Evolutionary conservation across 2,329 filamentous ascomycete species (phyloP).

Genomic region (Geosmithia flava): DNA sequence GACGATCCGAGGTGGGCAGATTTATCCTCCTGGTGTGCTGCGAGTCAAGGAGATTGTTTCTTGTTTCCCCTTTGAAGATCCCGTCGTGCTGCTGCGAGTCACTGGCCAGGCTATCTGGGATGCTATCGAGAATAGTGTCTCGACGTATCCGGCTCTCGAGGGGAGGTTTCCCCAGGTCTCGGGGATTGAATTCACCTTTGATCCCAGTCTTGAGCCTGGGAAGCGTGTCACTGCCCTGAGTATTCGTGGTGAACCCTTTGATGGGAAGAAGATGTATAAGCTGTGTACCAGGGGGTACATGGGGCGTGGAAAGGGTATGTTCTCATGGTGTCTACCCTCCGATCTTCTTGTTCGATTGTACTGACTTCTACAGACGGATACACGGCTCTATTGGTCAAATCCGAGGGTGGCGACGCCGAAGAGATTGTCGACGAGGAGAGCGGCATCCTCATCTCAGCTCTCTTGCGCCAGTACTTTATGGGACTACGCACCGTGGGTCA

Average conservation of each 20-base stretch:
- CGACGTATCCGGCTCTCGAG: slow-evolving; percentile 70
- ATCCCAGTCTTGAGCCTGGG: slow-evolving; percentile 47
- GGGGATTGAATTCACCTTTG: slow-evolving; percentile 65
- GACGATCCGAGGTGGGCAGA: slow-evolving; percentile 77
- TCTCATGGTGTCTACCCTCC: background rate
- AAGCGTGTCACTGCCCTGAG: slow-evolving; percentile 50
- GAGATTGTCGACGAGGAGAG: slow-evolving; percentile 79
- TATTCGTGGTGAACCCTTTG: slow-evolving; percentile 48
- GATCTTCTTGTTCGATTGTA: background rate
- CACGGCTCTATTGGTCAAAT: slow-evolving; percentile 58
- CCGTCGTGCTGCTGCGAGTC: slow-evolving; percentile 64
- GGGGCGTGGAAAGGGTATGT: slow-evolving; percentile 59
- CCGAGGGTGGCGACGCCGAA: slow-evolving; percentile 63
- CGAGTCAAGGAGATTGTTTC: slow-evolving; percentile 72
- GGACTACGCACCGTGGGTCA: slow-evolving; percentile 67
- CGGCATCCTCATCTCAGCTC: slow-evolving; percentile 73
- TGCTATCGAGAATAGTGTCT: slow-evolving; percentile 78
- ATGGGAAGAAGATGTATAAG: slow-evolving; percentile 52
- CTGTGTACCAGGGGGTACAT: slow-evolving; percentile 81
- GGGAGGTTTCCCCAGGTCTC: slow-evolving; percentile 78
- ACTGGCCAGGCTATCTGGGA: slow-evolving; percentile 60
- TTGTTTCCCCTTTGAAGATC: slow-evolving; percentile 89
- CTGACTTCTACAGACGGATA: slow-evolving; percentile 53
- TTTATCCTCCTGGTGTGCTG: slow-evolving; percentile 72
- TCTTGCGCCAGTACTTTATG: slow-evolving; percentile 87